A percentile compares a stretch with the other conserved stretches of the same genome.
Evolutionary conservation across 768 basidiomycete genomes (phyloP).

Genomic region (Mycena belliarum): DNA sequence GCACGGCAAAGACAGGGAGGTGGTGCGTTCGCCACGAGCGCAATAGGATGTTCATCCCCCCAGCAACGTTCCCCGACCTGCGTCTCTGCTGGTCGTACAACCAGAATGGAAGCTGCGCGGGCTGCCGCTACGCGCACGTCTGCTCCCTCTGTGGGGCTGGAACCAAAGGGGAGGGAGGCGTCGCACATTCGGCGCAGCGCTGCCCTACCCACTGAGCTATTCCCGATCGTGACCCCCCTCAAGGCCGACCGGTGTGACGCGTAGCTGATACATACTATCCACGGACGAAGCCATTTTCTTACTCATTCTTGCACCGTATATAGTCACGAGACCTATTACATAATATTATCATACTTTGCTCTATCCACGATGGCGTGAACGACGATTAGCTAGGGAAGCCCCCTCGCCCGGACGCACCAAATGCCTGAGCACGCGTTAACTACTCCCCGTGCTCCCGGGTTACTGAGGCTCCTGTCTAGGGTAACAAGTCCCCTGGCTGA

Average conservation of each 20-base stretch:
- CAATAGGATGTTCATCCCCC: background rate
- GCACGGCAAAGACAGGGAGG: background rate
- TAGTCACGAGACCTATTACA: no score
- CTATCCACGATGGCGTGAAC: no score
- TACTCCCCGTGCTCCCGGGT: no score
- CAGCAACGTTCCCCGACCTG: background rate
- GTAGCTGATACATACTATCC: no score
- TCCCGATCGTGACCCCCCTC: background rate
- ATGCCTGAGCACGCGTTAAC: no score
- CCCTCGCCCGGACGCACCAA: no score
- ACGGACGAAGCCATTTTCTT: no score
- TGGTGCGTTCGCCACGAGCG: background rate
- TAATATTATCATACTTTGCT: no score
- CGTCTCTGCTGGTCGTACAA: background rate
- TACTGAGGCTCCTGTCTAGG: no score
- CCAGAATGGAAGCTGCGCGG: background rate
- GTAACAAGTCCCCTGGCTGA: no score
- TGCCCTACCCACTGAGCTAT: background rate
- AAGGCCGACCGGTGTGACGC: background rate
- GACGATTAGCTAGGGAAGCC: no score
- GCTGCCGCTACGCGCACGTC: background rate
- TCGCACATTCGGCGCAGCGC: background rate
- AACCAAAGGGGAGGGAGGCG: background rate
- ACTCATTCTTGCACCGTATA: no score
- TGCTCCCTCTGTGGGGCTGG: background rate